These are phyloP conservation scores for Musa beccarii DNA, from an alignment of 176 grass and related monocot species.

Conservation along the genomic window DNA sequence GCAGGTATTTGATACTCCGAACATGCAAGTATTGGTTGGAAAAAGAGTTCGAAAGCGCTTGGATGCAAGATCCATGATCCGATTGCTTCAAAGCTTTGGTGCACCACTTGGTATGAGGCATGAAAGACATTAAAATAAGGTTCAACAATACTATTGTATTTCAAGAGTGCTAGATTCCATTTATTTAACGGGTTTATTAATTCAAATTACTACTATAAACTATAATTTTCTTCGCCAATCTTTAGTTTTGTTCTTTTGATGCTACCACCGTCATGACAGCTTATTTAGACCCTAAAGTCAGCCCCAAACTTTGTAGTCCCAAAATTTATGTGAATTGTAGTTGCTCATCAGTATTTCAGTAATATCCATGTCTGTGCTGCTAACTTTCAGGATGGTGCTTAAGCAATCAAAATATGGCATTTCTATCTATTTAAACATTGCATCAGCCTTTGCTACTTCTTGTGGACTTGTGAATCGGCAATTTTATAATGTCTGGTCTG, in stretches of 20 bases:
- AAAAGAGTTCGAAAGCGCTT: constrained; percentile 61
- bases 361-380: too few relatives aligned
- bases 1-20: constrained; percentile 79
- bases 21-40: constrained; percentile 62
- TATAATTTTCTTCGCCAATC: neutral
- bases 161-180: neutral
- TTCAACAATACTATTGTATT: neutral
- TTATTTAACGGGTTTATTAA: neutral
- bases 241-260: neutral
- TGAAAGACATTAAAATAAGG: constrained; percentile 11
- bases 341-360: too few relatives aligned
- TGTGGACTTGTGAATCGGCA: too few relatives aligned
- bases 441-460: too few relatives aligned
- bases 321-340: neutral
- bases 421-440: too few relatives aligned
- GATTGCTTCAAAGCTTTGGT: constrained; percentile 59
- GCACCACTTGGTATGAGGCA: constrained; percentile 72
- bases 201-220: neutral
- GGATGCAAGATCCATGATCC: constrained; percentile 79
- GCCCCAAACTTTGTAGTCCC: neutral
- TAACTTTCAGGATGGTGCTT: too few relatives aligned
- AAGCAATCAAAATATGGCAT: too few relatives aligned
- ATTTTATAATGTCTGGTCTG: too few relatives aligned
- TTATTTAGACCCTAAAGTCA: neutral
- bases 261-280: neutral